Base-by-base conservation (phyloP, 345 rosid genomes). In the Syzygium aqueum region DNA sequence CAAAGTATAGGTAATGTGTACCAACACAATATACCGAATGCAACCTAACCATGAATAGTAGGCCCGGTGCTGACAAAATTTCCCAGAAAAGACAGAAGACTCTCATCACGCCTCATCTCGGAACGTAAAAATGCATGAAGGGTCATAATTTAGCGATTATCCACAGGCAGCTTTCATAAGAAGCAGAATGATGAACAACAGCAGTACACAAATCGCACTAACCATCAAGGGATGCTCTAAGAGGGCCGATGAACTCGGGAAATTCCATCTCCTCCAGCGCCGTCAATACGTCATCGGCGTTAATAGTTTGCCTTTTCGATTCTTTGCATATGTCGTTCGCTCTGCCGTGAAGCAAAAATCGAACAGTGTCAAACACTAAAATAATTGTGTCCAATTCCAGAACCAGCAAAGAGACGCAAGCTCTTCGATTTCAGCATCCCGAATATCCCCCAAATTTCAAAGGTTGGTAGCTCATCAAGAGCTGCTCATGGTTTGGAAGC, bases 321-420 rank as follows among this genome's bases (percentile, higher is more conserved):
- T 95, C 95, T 93, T 91, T 95, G 89, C 94, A 93, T 84, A 95
- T 91, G 83, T 95, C 97, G 85, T 95, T 95, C 85, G 96, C 94
- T 89, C 97, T 95, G 87, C 88, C 23, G 22, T n/a, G 59, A 54
- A 59, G 11, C 6, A 19, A 3, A 87, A 78, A 46, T 43, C 28
- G 8, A 12, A 63, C 3, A 11, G 0, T 33, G 67, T 28, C 67
- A 50, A 50, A 33, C 43, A 8, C 46, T 37, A 21, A 21, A 67
- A 33, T 43, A 43, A 5, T 30, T 37, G 46, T 5, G 78, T 30
- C 78, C 43, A 21, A 67, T 67, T 67, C 23, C 46, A 30, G 43
- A 56, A 54, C 51, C 33, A 14, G 28, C 27, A 37, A 51, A 85
- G 14, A 53, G 51, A 53, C 40, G 15, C 37, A 16, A 73, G 43